Evolutionary conservation across 2,329 filamentous ascomycete species (phyloP).

Genomic region (Clarireedia hainanense): DNA sequence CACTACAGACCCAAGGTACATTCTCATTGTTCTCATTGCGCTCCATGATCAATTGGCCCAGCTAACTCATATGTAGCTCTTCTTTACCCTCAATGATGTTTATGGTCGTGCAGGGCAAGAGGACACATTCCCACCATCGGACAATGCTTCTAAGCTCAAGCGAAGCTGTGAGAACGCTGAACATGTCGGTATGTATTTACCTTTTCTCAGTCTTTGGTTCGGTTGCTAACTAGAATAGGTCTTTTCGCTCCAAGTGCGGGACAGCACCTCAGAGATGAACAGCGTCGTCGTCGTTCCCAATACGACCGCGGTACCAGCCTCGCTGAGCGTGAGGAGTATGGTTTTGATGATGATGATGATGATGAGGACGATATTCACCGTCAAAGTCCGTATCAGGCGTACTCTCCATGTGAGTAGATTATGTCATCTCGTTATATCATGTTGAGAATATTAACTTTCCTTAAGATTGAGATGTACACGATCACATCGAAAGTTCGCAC

Average conservation of each 20-base stretch:
- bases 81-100: conserved; percentile 42
- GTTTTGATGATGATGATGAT: conserved; percentile 15
- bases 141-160: conserved; percentile 83
- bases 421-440: background rate
- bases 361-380: conserved; percentile 1
- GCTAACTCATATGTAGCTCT: conserved; percentile 42
- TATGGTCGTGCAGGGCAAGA: conserved; percentile 62
- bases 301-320: conserved; percentile 75
- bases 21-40: conserved; percentile 28
- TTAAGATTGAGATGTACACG: conserved; percentile 2
- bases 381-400: conserved; percentile 10
- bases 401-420: conserved; percentile 13
- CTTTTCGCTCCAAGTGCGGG: conserved; percentile 75
- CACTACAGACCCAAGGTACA: conserved; percentile 76
- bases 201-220: background rate
- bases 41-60: background rate
- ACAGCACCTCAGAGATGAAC: conserved; percentile 65
- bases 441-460: background rate
- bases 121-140: conserved; percentile 66
- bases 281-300: conserved; percentile 62
- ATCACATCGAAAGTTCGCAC: background rate
- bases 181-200: conserved; percentile 57
- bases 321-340: conserved; percentile 37
- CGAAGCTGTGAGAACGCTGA: conserved; percentile 82
- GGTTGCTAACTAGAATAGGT: conserved; percentile 38